Percentiles rank a stretch among this genome's conserved stretches.
phyloP scores from a whole-genome alignment of 495 filamentous ascomycete species.

The Aspergillus ostianus region DNA sequence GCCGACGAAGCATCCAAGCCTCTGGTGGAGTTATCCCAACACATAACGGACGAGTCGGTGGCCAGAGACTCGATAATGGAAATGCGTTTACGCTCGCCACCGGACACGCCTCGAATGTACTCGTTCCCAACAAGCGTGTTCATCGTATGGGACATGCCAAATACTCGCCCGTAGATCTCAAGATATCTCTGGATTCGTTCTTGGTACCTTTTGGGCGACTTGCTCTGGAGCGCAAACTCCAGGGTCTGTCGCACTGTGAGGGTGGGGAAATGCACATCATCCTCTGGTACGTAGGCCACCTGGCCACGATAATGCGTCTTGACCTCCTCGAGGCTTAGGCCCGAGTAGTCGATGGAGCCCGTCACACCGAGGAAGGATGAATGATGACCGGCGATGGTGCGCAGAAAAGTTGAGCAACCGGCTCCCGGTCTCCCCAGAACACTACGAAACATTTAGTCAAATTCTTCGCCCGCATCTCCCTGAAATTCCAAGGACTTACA shows the following conservation, averaged over 20 bases:
- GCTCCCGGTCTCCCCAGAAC: constrained; percentile 83
- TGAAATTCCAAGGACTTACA: constrained; percentile 34
- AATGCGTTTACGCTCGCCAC: constrained; percentile 74
- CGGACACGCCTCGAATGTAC: constrained; percentile 81
- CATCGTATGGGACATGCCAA: constrained; percentile 80
- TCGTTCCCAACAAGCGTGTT: constrained; percentile 81
- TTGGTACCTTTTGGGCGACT: constrained; percentile 69
- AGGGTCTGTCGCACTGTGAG: constrained; percentile 83
- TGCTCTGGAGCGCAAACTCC: constrained; percentile 75
- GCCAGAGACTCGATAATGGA: constrained; percentile 57
- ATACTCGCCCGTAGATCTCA: constrained; percentile 71
- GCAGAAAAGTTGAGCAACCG: constrained; percentile 86
- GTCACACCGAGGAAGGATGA: constrained; percentile 74
- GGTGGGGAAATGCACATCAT: constrained; percentile 78
- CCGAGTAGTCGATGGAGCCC: constrained; percentile 77
- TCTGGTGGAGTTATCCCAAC: constrained; percentile 83
- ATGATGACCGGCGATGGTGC: constrained; percentile 76
- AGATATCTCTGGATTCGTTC: constrained; percentile 65
- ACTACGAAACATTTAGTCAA: constrained; percentile 13
- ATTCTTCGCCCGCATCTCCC: background rate
- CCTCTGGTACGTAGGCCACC: constrained; percentile 79
- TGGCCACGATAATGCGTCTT: constrained; percentile 72
- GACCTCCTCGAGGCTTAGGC: constrained; percentile 58
- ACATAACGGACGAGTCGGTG: constrained; percentile 70
- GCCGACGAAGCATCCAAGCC: constrained; percentile 82